Conservation (phyloP, 1,139 yeast genomes). For the Yamadazyma siamensis region DNA sequence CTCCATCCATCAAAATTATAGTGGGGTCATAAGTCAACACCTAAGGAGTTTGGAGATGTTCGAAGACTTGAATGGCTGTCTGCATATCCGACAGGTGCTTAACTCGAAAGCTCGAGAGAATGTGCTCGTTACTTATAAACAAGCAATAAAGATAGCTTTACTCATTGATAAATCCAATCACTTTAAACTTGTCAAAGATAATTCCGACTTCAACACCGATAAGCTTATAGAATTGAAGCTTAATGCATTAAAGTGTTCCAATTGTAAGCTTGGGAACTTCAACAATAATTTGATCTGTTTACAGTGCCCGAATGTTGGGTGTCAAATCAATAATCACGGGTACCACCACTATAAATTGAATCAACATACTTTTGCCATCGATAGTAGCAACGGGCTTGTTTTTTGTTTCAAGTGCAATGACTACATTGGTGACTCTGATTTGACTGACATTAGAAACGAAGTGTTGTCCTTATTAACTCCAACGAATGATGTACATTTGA, state of each 20-base stretch:
- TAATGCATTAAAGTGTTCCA: constrained; percentile 47
- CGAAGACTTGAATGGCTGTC: constrained; percentile 38
- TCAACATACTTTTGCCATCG: constrained; percentile 75
- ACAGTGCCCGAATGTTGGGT: constrained; percentile 82
- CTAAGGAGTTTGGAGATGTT: constrained; percentile 11
- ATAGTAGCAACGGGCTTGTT: constrained; percentile 53
- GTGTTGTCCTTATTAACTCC: constrained; percentile 20
- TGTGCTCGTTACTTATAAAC: constrained; percentile 54
- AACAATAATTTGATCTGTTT: constrained; percentile 64
- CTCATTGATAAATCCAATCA: constrained; percentile 20
- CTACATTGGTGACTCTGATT: constrained; percentile 57
- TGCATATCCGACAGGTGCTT: constrained; percentile 52
- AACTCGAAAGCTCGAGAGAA: constrained; percentile 53
- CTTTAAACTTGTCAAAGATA: constrained; percentile 30
- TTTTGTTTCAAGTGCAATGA: constrained; percentile 79
- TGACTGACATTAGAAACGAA: constrained; percentile 51
- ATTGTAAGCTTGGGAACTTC: constrained; percentile 45
- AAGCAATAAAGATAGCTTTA: constrained; percentile 50
- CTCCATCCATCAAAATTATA: too few species aligned
- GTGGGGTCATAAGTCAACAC: too few species aligned
- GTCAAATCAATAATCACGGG: constrained; percentile 53
- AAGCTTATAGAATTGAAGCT: constrained; percentile 38
- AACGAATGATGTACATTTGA: neutral
- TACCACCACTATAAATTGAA: constrained; percentile 54
- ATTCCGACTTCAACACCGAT: constrained; percentile 23